phyloP scores from a whole-genome alignment of 192 early-diverging fungal genomes.

The Backusella liffmaniae region DNA sequence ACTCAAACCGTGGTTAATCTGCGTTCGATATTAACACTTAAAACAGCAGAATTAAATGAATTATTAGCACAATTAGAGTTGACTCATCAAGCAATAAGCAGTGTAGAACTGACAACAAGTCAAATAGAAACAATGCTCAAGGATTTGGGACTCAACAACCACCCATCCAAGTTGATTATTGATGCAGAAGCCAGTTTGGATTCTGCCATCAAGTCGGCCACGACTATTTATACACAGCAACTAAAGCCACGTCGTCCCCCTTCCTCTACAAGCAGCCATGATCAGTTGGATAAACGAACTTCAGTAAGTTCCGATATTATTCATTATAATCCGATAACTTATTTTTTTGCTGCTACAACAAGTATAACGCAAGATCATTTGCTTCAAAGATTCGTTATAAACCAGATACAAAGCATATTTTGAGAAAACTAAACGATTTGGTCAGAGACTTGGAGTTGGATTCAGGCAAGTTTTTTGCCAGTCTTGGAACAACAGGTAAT shows the following conservation, averaged over 20 bases:
- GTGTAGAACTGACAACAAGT: conserved; percentile 21
- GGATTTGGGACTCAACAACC: conserved; percentile 20
- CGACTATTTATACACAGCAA: conserved; percentile 14
- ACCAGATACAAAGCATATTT: conserved; percentile 27
- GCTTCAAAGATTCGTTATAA: conserved; percentile 25
- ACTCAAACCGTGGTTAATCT: conserved; percentile 27
- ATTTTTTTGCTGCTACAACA: not conserved
- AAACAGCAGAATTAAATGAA: conserved; percentile 29
- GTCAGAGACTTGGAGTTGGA: conserved; percentile 20
- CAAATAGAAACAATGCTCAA: conserved; percentile 27
- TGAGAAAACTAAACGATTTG: conserved; percentile 22
- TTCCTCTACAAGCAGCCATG: conserved; percentile 15
- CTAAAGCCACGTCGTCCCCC: conserved; percentile 1
- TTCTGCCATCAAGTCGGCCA: conserved; percentile 23
- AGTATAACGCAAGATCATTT: not conserved
- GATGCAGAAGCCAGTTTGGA: conserved; percentile 26
- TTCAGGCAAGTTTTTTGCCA: conserved; percentile 23
- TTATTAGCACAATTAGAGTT: conserved; percentile 23
- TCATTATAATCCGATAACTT: too few relatives aligned
- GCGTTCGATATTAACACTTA: conserved; percentile 25
- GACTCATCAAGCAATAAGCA: conserved; percentile 22
- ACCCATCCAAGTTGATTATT: conserved; percentile 15
- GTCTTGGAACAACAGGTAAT: conserved; percentile 21
- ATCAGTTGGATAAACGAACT: not conserved
- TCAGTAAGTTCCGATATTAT: not conserved